Percentiles rank a stretch among this genome's conserved stretches.
phyloP scores from a whole-genome alignment of 768 basidiomycete genomes.

The Tylopilus balloui region DNA sequence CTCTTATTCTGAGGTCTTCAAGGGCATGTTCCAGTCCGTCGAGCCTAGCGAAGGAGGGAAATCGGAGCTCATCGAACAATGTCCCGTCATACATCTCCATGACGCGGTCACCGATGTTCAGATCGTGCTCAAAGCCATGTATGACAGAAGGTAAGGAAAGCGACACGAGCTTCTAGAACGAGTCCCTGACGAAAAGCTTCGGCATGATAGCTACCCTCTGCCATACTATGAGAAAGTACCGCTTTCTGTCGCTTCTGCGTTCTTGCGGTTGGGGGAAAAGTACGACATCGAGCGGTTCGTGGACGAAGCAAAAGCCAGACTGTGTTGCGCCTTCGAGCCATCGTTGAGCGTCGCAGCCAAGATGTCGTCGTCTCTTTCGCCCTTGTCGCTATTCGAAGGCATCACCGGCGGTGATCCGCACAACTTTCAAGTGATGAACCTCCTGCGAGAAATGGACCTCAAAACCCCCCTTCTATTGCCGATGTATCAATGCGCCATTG shows the following conservation, averaged over 20 bases:
- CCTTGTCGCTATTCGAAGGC: not conserved
- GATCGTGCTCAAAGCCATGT: constrained; percentile 17
- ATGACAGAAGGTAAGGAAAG: constrained; percentile 14
- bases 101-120: constrained; percentile 15
- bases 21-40: constrained; percentile 23
- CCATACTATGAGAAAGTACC: constrained; percentile 6
- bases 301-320: constrained; percentile 7
- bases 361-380: not conserved
- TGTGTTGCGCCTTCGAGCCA: constrained; percentile 4
- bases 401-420: constrained; percentile 8
- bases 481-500: constrained; percentile 8
- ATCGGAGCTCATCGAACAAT: constrained; percentile 12
- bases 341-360: not conserved
- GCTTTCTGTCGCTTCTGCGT: constrained; percentile 4
- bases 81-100: constrained; percentile 18
- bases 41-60: not conserved
- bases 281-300: constrained; percentile 14
- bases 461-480: constrained; percentile 4
- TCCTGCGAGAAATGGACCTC: constrained; percentile 8
- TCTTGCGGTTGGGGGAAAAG: constrained; percentile 23
- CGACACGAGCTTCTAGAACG: not conserved
- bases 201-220: constrained; percentile 6
- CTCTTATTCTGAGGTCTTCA: constrained; percentile 29
- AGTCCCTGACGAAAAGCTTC: not conserved
- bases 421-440: constrained; percentile 20